phyloP scores from a whole-genome alignment of 768 basidiomycete genomes.

The Suillus occidentalis region DNA sequence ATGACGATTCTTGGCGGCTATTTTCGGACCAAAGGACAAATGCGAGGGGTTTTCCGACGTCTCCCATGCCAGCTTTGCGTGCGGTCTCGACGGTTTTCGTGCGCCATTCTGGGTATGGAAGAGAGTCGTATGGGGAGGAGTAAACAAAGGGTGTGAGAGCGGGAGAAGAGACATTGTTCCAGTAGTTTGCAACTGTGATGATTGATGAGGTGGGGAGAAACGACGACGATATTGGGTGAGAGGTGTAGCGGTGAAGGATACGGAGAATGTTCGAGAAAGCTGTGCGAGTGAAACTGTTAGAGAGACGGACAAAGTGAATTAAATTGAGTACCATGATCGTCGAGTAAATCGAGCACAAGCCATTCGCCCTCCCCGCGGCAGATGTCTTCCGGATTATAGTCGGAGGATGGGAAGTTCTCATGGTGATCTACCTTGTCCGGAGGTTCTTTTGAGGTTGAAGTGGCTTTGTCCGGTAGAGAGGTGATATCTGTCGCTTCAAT shows the following conservation, averaged over 20 bases:
- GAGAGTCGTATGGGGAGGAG: conserved; percentile 33
- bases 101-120: conserved; percentile 73
- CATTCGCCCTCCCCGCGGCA: conserved; percentile 39
- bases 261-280: conserved; percentile 52
- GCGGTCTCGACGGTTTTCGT: conserved; percentile 49
- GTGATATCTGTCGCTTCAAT: conserved; percentile 7
- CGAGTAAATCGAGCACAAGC: conserved; percentile 53
- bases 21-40: conserved; percentile 40
- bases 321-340: conserved; percentile 39
- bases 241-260: conserved; percentile 48
- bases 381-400: conserved; percentile 11
- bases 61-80: conserved; percentile 56
- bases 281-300: conserved; percentile 19
- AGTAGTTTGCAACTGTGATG: conserved; percentile 55
- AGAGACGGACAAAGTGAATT: background rate
- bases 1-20: conserved; percentile 16
- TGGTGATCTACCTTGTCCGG: conserved; percentile 5
- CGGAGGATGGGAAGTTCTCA: background rate
- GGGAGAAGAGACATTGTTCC: conserved; percentile 8
- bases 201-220: conserved; percentile 46
- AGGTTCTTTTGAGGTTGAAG: conserved; percentile 4
- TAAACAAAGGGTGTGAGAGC: conserved; percentile 27
- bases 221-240: conserved; percentile 36
- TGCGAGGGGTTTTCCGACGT: conserved; percentile 55
- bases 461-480: background rate